Evolutionary conservation across 768 basidiomycete species (phyloP), one percentile per base, ranked within the genome.

Genomic region (Lactarius indigo): DNA sequence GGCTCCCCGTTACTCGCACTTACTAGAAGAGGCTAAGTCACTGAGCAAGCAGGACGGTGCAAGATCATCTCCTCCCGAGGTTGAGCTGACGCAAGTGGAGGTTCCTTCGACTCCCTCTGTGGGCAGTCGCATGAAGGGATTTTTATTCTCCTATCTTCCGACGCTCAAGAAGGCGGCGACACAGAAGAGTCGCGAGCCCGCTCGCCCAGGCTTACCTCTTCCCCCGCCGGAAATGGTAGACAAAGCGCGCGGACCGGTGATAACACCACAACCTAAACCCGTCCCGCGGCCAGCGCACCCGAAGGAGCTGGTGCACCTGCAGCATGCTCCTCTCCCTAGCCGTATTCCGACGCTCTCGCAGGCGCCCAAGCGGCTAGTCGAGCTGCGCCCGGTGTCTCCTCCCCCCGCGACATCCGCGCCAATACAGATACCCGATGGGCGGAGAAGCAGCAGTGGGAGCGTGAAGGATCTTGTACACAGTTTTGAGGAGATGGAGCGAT

Each of bases 401-500:
- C 72, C 77, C 3, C 80, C 82, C 0, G 65, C 50, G 57, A 44
- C 28, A 20, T 37, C 54, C 42, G 74, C 76, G 3, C 72, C 67
- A 1, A 71, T 71, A 31, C 64, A 68, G 12, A 68, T 73, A 1
- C 69, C 74, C 28, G 74, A 78, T 56, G 78, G 78, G n/a, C 77
- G 90, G 64, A 79, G 86, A 72, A 86, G 84, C 65, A 90, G 90
- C 71, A 84, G 83, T 17, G 81, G 82, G 59, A 91, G 89, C 71
- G 91, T 92, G 64, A 90, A 83, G 75, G 90, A 92, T 60, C 74
- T 92, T 62, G 84, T 91, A 60, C 80, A 76, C 73, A 82, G 79
- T 35, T 92, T 86, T 71, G 89, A 92, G 75, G 75, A 70, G 64
- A 55, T 79, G 70, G 78, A 79, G 26, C 75, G 80, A 72, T 72